Evolutionary conservation across 495 filamentous ascomycete species (phyloP), one percentile per base, ranked within the genome.

Genomic region (Pseudoneurospora amorphoporcata): DNA sequence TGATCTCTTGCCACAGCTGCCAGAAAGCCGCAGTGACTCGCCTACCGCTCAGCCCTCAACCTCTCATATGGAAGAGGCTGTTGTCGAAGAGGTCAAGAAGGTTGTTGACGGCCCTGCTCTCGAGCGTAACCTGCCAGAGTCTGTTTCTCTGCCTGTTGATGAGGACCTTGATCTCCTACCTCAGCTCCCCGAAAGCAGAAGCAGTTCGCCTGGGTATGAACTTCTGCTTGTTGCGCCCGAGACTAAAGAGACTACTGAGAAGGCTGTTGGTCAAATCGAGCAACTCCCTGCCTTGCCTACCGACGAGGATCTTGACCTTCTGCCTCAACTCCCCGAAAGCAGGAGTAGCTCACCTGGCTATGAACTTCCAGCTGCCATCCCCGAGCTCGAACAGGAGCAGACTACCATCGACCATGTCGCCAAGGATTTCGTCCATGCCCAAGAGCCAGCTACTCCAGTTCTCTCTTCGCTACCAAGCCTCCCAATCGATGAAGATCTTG

Each of bases 101-200:
- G 61, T 40, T n/a, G 3, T 68, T 4, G 6, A n/a, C 4, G 10
- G 2, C n/a, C 61, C 61, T 2, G 23, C 2, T 68, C 16, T 37
- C 5, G 35, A 37, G 35, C 35, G 35, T 37, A 1, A 37, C 3
- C 1, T 37, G 35, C 35, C 61, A 0, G 61, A 68, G 23, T n/a
- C 19, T 4, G 61, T 68, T 32, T 68, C 61, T n/a, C n/a, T 32
- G 61, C 17, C 29, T n/a, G 19, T 29, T 16, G 16, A 23, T 2
- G 61, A 14, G 19, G 61, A 16, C n/a, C 9, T 70, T 17, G 42
- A 69, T 7, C 19, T n/a, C 1, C 37, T 71, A 17, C 70, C 73
- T 58, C 8, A 53, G 1, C 70, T 74, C 3, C 73, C 73, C 10
- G 73, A 72, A 39, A 74, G 70, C 39, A 61, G 70, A 17, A 61